Base-by-base conservation (phyloP, 345 rosid genomes). In the Sisymbrium altissimum region DNA sequence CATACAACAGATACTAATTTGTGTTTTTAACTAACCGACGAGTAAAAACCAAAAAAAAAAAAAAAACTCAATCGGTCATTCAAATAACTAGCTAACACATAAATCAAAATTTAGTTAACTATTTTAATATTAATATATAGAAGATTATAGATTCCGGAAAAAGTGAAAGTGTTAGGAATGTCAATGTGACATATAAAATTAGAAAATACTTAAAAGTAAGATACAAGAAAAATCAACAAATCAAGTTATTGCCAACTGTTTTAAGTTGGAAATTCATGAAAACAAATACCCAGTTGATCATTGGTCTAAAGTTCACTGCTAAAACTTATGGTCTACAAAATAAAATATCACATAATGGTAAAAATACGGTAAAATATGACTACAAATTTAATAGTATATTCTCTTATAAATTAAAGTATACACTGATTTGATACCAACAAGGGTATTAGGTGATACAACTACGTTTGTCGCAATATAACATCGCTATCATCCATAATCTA, bases 401-500 rank as follows among this genome's bases (percentile, higher is more conserved):
- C 3, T 36, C 7, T 32, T 19, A 49, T 21, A 50, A 23, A 21
- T 23, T 50, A 11, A 11, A 50, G n/a, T 11, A 11, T 10, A 49
- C 14, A 21, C 56, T 54, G 36, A 54, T 54, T 49, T 14, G 33
- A 38, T 19, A 14, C 46, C 70, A 19, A 38, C 48, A 56, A 50
- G 23, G 36, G 60, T 39, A 12, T 25, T 52, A 52, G 25, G 55
- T 50, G 4, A 40, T 41, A 13, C 56, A 70, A 32, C 73, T 44
- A 32, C 64, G 14, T 65, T 33, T 65, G 8, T 23, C 43, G 13
- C 54, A 55, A 19, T 38, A 69, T 35, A 56, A 32, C 54, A 57
- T 69, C 41, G 17, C 44, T 57, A 44, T 70, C 64, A 43, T 41
- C 27, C 53, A 54, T 68, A 68, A 55, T 44, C 55, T 55, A 56